Evolutionary conservation across 2,329 filamentous ascomycete species (phyloP), one percentile per base, ranked within the genome.

Genomic region (Colletotrichum filicis): DNA sequence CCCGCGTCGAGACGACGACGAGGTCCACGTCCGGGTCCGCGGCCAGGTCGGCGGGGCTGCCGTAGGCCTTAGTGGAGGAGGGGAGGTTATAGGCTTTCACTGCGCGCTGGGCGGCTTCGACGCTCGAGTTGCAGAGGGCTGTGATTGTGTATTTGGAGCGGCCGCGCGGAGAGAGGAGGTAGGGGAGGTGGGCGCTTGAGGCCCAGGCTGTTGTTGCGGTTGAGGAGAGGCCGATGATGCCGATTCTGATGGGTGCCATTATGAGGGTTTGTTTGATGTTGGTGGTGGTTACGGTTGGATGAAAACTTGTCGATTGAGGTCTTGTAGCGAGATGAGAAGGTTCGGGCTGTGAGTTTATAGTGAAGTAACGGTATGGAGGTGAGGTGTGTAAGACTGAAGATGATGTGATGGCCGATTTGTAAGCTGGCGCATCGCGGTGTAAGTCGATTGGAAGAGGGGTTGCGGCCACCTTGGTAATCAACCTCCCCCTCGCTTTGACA

Each of bases 161-260:
- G 11, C 86, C 84, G 4, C 78, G 81, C 0, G 84, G 79, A 0
- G 87, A 87, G 35, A 85, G 79, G 3, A 92, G 86, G 77, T 91
- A 92, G 0, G 91, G 89, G 0, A 92, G 84, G 76, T 92, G 91
- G 3, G 87, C 89, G 37, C 77, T 75, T 52, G 82, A 83, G 2
- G 89, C 89, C 90, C 90, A 92, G 0, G 85, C 86, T 2, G 85
- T 85, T 46, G 83, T 83, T 65, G 88, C 86, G 2, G 83, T 82
- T 67, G 86, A 81, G 2, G 88, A 91, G 69, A 92, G 88, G 52
- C 90, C 90, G 72, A 91, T 83, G 24, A 92, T 82, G 49, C 86
- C 90, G n/a, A 88, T 80, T 66, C 87, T 86, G 73, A 91, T 89
- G 12, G 85, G 71, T 53, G 71, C 68, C 71, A 73, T 73, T 24